Evolutionary conservation across 148 eudicot genomes (phyloP), one percentile per base, ranked within the genome.

Genomic region (Oxyria digyna): DNA sequence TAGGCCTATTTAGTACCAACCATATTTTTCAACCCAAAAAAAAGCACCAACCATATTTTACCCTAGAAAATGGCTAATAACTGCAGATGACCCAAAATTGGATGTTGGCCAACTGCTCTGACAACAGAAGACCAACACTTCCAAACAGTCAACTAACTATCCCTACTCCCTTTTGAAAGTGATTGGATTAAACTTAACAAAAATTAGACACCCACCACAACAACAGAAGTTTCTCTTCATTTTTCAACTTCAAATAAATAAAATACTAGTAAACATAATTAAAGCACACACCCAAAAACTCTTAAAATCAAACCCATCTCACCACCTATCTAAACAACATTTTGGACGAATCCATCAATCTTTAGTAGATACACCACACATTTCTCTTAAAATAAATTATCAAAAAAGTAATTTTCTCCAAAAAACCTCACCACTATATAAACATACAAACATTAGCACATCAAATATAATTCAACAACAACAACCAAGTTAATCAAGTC

Each of bases 291-390:
- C 23, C 57, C 57, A 50, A 50, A 43, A 50, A 8, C 57, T 9
- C 57, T 2, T 8, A 59, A 59, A 59, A 59, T 59, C 65, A 59
- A 59, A 59, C 65, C 65, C 65, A 59, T 29, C 10, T 29, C 8
- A 31, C 64, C 76, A 79, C 85, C 82, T 72, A 82, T 50, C 59
- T 13, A 76, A 78, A 79, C 80, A 67, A 76, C 26, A 27, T 31
- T 23, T 67, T 40, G 48, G 45, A 42, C 69, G 13, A 33, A 24
- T 67, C 50, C 23, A 42, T 8, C 46, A 6, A 40, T 42, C 48
- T n/a, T n/a, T 42, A 67, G 45, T 6, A 42, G 48, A 24, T 18
- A 23, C 46, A 31, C 12, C 14, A 57, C 37, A 57, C 37, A 57
- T 57, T 57, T 29, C 64, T 20, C 29, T 27, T 5, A 12, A 52